Evolutionary conservation across 805 yeast genomes (phyloP), one percentile per base, ranked within the genome.

Genomic region (Torulaspora gathmanii): DNA sequence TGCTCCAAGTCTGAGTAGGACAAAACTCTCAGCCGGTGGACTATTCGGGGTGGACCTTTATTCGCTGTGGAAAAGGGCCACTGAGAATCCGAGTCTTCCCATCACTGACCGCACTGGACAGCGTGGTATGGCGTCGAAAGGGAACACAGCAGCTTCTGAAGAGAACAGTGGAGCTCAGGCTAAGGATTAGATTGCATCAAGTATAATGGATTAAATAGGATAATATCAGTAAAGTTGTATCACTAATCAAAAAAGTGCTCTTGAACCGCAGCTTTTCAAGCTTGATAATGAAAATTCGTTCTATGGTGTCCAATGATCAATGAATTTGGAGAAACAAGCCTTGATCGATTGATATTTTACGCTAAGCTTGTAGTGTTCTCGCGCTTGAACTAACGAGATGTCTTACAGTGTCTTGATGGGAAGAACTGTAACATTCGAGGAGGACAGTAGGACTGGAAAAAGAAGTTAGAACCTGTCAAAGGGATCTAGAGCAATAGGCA

Each of bases 11-110:
- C 31, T 42, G 1, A 47, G 49, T 2, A 50, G 52, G 36, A 50
- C 63, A 9, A 61, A 61, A 38, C 49, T 57, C 16, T 53, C 64
- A 7, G 53, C 62, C 5, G 55, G 59, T 37, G 64, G 65, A 0
- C 41, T 64, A 15, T 64, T 63, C 42, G 68, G 68, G 30, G 68
- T 64, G 12, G 68, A 64, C 44, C 63, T 64, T 3, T 60, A 60
- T 38, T 62, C 68, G 10, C 67, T 64, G 12, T 63, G 64, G 65
- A 56, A 62, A 48, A 51, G 67, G 28, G 67, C 66, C 2, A 56
- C 60, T 1, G 60, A 53, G 37, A 42, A 45, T 28, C 35, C 28
- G 22, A 19, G 35, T 3, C 37, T 20, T 5, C 8, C 34, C 10
- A 36, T 26, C 16, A 36, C 37, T n/a, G 37, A 42, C 13, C 33